Percentiles rank a stretch among this genome's conserved stretches.
These are phyloP conservation scores for Phoma herbarum DNA, from an alignment of 2,329 filamentous ascomycete species.

Conservation along the genomic window DNA sequence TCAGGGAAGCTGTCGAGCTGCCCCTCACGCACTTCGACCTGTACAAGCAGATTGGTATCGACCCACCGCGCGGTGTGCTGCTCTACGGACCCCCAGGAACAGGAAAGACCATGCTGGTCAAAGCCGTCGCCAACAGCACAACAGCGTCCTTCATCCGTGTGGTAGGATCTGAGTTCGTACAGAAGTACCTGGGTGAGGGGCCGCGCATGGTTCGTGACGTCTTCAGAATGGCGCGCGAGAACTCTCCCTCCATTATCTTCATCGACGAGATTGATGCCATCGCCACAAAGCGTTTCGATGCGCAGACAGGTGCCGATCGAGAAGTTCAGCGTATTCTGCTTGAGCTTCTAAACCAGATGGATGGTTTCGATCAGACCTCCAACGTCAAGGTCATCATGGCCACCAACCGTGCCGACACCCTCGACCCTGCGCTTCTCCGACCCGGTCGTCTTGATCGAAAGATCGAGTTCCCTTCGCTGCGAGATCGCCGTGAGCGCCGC, in stretches of 20 bases:
- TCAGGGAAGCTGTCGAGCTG: slow-evolving; percentile 95
- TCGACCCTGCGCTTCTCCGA: slow-evolving; percentile 92
- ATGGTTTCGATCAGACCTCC: slow-evolving; percentile 97
- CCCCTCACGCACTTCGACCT: slow-evolving; percentile 97
- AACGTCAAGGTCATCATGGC: slow-evolving; percentile 99
- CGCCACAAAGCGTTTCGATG: slow-evolving; percentile 98
- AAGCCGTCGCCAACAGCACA: slow-evolving; percentile 97
- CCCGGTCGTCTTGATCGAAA: slow-evolving; percentile 96
- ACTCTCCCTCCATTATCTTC: slow-evolving; percentile 98
- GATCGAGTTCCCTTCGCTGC: slow-evolving; percentile 96
- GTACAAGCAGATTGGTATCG: slow-evolving; percentile 99
- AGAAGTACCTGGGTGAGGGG: slow-evolving; percentile 97
- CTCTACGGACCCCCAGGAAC: slow-evolving; percentile 96
- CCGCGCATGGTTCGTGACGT: slow-evolving; percentile 99
- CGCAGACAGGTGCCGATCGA: slow-evolving; percentile 95
- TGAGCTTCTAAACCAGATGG: slow-evolving; percentile 99
- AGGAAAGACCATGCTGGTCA: slow-evolving; percentile 97
- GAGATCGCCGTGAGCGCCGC: slow-evolving; percentile 91
- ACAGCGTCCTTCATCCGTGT: slow-evolving; percentile 98
- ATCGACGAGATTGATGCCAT: slow-evolving; percentile 99
- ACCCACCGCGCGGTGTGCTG: slow-evolving; percentile 93
- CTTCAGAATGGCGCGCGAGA: slow-evolving; percentile 98
- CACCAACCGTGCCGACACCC: slow-evolving; percentile 95
- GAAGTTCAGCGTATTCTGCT: slow-evolving; percentile 98
- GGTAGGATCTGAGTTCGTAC: slow-evolving; percentile 97